A percentile compares a stretch with the other conserved stretches of the same genome.
Evolutionary conservation across 345 rosid genomes (phyloP).

Genomic region (Jatropha curcas): DNA sequence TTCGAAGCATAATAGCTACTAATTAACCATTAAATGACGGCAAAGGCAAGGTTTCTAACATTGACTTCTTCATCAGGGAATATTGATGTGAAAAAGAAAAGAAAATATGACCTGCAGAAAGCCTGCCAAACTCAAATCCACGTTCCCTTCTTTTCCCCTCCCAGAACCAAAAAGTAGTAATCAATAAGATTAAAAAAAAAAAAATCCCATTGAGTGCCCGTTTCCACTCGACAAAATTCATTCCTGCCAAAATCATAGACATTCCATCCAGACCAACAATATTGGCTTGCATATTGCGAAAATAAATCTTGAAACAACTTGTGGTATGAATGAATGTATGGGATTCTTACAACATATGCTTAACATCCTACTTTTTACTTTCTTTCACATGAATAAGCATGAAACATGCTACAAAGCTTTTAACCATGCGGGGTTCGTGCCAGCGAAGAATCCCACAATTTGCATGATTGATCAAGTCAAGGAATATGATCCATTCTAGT

Average conservation of each 20-base stretch:
- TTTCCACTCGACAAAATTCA: background rate
- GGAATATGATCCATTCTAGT: too few species aligned
- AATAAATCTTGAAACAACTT: background rate
- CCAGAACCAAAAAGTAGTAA: background rate
- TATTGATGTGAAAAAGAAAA: background rate
- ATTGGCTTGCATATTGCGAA: background rate
- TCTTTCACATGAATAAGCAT: background rate
- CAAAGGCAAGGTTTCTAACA: background rate
- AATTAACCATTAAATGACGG: background rate
- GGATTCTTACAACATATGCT: background rate
- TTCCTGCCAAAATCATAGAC: background rate
- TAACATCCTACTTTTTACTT: slow-evolving; percentile 5
- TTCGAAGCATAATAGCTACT: background rate
- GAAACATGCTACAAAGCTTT: slow-evolving; percentile 8
- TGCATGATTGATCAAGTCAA: slow-evolving; percentile 6
- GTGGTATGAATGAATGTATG: background rate
- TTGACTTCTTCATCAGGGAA: background rate
- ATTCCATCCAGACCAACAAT: background rate
- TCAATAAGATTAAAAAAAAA: background rate
- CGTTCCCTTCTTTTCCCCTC: background rate
- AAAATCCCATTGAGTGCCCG: background rate
- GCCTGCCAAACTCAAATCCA: background rate
- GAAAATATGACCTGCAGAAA: background rate
- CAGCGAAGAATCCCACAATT: background rate
- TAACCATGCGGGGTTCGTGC: background rate